Evolutionary conservation across 2,329 filamentous ascomycete species (phyloP), one percentile per base, ranked within the genome.

Genomic region (Fusarium verticillioides): DNA sequence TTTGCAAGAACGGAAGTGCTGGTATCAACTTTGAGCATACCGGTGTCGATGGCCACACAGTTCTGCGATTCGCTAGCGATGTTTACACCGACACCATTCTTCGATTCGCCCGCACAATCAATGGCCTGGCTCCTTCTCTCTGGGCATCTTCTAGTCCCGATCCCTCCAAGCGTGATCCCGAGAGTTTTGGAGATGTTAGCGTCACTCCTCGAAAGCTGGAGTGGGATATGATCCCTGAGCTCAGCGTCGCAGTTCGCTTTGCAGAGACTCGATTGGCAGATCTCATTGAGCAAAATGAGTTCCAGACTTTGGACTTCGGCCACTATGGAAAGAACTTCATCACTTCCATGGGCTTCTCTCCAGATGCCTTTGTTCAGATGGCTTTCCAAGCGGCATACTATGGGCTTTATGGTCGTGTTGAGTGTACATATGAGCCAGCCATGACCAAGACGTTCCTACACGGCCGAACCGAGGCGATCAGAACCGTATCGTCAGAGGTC

Each of bases 21-120:
- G 96, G 96, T 10, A 98, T 99, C 89, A 99, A 99, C 84, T 98
- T 99, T 78, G 96, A 99, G 82, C 96, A 99, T 79, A 99, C 96
- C 1, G 96, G 96, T 74, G 96, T 99, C 9, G 96, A 99, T 78
- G 96, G 96, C 2, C 96, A 99, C 81, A 99, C 96, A 0, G 96
- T 99, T 28, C 88, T 99, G 60, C 92, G 96, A 10, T 98, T 99
- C 78, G 96, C 96, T 21, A 97, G 95, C 70, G 96, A 99, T 77
- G 87, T 99, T 21, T 99, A 98, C 82, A 98, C 96, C 0, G 96
- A 99, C 81, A 99, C 96, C 4, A 98, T 99, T 75, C 90, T 99
- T 40, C 92, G 96, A 16, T 98, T 98, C 79, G 96, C 96, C 7
- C 92, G 94, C 63, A 96, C 94, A 2, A 98, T 99, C 86, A 98